These are phyloP conservation scores for Evernia prunastri DNA, from an alignment of 495 filamentous ascomycete genomes.

Conservation along the genomic window DNA sequence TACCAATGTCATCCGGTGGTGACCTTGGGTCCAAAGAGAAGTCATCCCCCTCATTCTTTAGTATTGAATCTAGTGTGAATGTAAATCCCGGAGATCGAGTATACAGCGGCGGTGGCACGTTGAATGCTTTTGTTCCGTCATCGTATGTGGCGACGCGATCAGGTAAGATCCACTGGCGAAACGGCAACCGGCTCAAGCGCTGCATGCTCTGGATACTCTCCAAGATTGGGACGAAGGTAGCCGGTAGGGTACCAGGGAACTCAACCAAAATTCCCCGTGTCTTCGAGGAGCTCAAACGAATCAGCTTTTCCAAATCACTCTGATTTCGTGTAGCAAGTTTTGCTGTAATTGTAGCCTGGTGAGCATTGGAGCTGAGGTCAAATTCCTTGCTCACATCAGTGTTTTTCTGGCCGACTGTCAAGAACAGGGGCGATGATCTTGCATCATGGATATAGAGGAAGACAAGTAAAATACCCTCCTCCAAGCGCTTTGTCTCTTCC, in stretches of 20 bases:
- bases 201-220: slow-evolving; percentile 56
- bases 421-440: slow-evolving; percentile 9
- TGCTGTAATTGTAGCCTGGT: slow-evolving; percentile 26
- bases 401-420: slow-evolving; percentile 7
- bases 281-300: slow-evolving; percentile 14
- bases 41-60: slow-evolving; percentile 33
- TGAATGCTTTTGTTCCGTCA: slow-evolving; percentile 36
- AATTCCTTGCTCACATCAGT: background rate
- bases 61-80: slow-evolving; percentile 47
- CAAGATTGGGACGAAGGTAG: slow-evolving; percentile 61
- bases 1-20: slow-evolving; percentile 35
- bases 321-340: slow-evolving; percentile 26
- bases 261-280: slow-evolving; percentile 48
- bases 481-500: slow-evolving; percentile 15
- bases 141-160: slow-evolving; percentile 21
- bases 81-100: slow-evolving; percentile 43
- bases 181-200: slow-evolving; percentile 45
- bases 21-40: slow-evolving; percentile 30
- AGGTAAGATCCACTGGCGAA: slow-evolving; percentile 53
- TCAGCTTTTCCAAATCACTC: slow-evolving; percentile 25
- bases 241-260: slow-evolving; percentile 61
- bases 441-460: background rate
- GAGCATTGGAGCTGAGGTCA: slow-evolving; percentile 24
- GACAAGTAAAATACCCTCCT: slow-evolving; percentile 10
- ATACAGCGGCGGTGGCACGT: slow-evolving; percentile 50